Evolutionary conservation across 495 filamentous ascomycete species (phyloP).

Genomic region (Penicillium coprophilum): DNA sequence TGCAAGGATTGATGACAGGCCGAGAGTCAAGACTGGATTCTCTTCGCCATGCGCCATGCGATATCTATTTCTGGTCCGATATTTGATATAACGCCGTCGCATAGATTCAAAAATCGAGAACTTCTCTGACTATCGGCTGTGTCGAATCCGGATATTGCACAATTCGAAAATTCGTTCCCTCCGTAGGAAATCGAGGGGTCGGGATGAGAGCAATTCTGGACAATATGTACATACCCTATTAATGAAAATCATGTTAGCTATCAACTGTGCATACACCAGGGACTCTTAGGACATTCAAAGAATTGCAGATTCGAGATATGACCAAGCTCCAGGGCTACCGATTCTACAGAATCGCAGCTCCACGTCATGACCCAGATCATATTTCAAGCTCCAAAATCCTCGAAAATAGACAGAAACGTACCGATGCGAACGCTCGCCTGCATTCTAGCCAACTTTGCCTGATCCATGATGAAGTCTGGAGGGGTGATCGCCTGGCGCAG

Average conservation of each 20-base stretch:
- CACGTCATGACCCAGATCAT: constrained; percentile 3
- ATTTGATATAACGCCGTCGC: background rate
- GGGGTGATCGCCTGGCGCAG: constrained; percentile 26
- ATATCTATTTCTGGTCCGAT: background rate
- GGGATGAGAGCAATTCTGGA: constrained; percentile 5
- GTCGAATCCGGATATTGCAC: constrained; percentile 2
- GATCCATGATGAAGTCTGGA: constrained; percentile 51
- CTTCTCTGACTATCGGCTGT: background rate
- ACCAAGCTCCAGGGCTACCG: background rate
- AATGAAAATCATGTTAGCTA: constrained; percentile 8
- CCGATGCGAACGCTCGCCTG: constrained; percentile 58
- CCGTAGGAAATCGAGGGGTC: constrained; percentile 9
- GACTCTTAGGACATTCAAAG: background rate
- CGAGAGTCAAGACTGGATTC: constrained; percentile 4
- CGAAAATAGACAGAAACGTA: constrained; percentile 34
- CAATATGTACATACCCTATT: constrained; percentile 35
- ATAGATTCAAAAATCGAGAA: background rate
- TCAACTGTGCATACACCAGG: background rate
- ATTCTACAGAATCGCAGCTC: constrained; percentile 8
- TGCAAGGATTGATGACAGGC: constrained; percentile 1
- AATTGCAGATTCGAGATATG: background rate
- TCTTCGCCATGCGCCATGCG: background rate
- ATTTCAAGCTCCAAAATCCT: background rate
- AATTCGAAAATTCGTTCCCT: constrained; percentile 5
- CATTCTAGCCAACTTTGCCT: constrained; percentile 57